Base-by-base conservation (phyloP, 441 rosid genomes). In the Adansonia grandidieri region DNA sequence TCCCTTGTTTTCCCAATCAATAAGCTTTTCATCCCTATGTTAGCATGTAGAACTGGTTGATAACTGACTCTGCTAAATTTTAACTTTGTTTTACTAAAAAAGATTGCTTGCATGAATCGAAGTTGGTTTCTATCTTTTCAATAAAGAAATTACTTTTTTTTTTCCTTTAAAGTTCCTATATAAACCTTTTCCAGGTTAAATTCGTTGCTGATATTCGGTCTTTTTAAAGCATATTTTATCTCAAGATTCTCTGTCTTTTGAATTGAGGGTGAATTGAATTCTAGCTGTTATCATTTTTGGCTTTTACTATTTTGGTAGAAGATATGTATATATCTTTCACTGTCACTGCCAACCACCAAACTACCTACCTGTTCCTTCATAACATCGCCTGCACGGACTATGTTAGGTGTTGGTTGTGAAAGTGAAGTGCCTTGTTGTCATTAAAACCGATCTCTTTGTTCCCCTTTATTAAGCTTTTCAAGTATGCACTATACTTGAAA, bases 101-200 rank as follows among this genome's bases (percentile, higher is more conserved):
- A 8, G 60, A 44, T 70, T 70, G 44, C 60, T 28, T 70, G 74
- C 73, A 19, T 67, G 32, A 67, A 67, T 19, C 32, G 19, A 9
- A 19, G n/a, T 11, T 68, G 32, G 11, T 13, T 48, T 70, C 45
- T 50, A 42, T 50, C 2, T 20, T 69, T 48, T 40, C 70, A 40
- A 65, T 65, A 22, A 65, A 15, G 9, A 19, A 66, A n/a, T 13
- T 67, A 24, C 71, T 3, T 14, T 60, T 22, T 22, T 4, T 62
- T 32, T 13, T 14, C 54, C 45, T 6, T 66, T 44, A 6, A 63
- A 63, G 20, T 37, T 63, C 68, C 20, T 50, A 2, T 17, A 22
- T 50, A 4, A 32, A 32, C 9, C 60, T 15, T 71, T 71, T 71
- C 5, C 15, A 32, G 47, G 63, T n/a, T 32, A 71, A 37, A 71